These are phyloP conservation scores for Capsaspora owczarzaki DNA, from an alignment of 78 protist species.

Conservation along the genomic window DNA sequence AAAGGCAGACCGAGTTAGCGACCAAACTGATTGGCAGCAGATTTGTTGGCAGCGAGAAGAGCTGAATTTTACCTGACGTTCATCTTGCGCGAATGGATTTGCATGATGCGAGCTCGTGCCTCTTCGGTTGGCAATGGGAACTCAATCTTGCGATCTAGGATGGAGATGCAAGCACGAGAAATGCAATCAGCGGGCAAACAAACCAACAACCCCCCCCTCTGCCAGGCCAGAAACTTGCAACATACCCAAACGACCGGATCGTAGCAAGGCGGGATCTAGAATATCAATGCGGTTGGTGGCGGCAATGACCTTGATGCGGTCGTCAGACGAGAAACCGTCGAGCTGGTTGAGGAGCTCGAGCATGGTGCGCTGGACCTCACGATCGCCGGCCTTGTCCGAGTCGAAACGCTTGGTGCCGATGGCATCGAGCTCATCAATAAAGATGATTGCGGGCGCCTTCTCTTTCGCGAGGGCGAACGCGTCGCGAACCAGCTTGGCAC, in stretches of 20 bases:
- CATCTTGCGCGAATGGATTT: slow-evolving; percentile 97
- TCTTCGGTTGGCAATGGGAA: slow-evolving; percentile 97
- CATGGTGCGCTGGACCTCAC: slow-evolving; percentile 98
- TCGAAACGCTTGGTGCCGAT: slow-evolving; percentile 93
- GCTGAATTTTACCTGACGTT: slow-evolving; percentile 11
- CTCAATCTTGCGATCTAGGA: slow-evolving; percentile 94
- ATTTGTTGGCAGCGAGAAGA: too few species aligned
- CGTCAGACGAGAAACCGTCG: slow-evolving; percentile 92
- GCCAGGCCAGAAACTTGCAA: neutral
- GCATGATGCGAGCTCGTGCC: slow-evolving; percentile 88
- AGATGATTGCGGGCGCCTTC: slow-evolving; percentile 94
- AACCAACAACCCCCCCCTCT: too few species aligned
- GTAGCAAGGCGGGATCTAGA: slow-evolving; percentile 98
- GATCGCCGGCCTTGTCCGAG: slow-evolving; percentile 91
- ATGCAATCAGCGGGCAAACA: too few species aligned
- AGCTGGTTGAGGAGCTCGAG: slow-evolving; percentile 98
- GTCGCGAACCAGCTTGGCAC: slow-evolving; percentile 98
- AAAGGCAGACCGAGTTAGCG: too few species aligned
- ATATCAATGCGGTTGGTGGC: slow-evolving; percentile 99
- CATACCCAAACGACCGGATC: slow-evolving; percentile 91
- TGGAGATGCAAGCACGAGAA: too few species aligned
- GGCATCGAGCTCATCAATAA: slow-evolving; percentile 99
- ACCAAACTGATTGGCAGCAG: too few species aligned
- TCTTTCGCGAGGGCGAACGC: slow-evolving; percentile 99
- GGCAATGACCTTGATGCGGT: slow-evolving; percentile 90